Conservation (phyloP, 208 protist species). For the Crithidia acanthocephali region DNA sequence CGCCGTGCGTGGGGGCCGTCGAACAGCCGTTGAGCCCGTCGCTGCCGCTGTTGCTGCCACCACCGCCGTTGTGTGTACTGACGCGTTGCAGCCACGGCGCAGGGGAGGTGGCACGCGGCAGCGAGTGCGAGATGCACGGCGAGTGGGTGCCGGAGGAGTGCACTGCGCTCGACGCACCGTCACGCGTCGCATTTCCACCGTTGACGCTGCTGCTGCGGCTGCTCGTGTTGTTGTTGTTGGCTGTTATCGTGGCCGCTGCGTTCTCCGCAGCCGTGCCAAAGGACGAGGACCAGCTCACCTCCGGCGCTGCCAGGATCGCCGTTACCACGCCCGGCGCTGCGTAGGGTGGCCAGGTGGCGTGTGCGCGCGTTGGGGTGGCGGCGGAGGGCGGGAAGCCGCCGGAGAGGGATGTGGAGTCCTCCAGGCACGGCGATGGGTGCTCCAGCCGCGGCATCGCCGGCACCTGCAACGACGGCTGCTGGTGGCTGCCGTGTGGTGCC, state of each 20-base stretch:
- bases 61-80: neutral
- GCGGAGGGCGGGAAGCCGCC: neutral
- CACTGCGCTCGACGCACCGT: neutral
- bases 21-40: neutral
- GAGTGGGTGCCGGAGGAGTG: slow-evolving; percentile 1
- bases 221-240: neutral
- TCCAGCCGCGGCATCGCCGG: slow-evolving; percentile 5
- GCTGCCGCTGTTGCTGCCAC: neutral
- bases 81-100: slow-evolving; percentile 18
- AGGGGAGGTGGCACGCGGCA: neutral
- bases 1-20: neutral
- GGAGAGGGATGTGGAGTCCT: neutral
- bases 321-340: slow-evolving; percentile 18
- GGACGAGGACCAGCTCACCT: slow-evolving; percentile 26
- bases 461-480: neutral
- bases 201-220: too few species aligned
- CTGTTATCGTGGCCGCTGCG: neutral
- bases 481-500: too few species aligned
- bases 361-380: neutral
- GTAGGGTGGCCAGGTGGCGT: neutral
- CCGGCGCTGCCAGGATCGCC: slow-evolving; percentile 27
- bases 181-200: neutral
- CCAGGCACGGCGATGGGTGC: neutral
- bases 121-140: neutral
- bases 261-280: neutral